These are phyloP conservation scores for Phytopythium montanum DNA, from an alignment of 352 stramenopile genomes.

Conservation along the genomic window DNA sequence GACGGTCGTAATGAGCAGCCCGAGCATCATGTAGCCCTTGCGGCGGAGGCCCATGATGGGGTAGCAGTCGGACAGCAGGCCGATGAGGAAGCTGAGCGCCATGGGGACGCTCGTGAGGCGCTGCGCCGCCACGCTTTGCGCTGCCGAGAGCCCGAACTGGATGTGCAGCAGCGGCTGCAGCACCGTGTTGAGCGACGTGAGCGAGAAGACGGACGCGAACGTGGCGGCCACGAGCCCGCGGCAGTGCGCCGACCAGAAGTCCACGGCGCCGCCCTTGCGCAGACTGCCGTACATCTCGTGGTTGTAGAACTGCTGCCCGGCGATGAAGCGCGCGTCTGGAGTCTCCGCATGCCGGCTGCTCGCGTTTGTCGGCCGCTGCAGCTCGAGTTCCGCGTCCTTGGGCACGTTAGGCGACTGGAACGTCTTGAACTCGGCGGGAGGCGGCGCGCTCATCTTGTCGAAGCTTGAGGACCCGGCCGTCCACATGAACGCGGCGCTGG, in stretches of 20 bases:
- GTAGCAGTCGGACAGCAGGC: constrained; percentile 70
- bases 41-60: constrained; percentile 74
- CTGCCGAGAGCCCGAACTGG: constrained; percentile 19
- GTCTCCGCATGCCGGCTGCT: not conserved
- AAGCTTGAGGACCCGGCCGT: not conserved
- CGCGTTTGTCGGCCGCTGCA: not conserved
- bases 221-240: constrained; percentile 33
- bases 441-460: constrained; percentile 3
- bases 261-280: constrained; percentile 32
- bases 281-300: constrained; percentile 50
- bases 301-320: constrained; percentile 43
- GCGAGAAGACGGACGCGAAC: constrained; percentile 43
- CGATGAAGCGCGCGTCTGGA: constrained; percentile 7
- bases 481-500: constrained; percentile 2
- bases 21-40: constrained; percentile 78
- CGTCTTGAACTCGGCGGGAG: constrained; percentile 8
- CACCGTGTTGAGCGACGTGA: constrained; percentile 20
- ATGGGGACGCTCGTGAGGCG: constrained; percentile 53
- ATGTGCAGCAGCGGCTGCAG: constrained; percentile 24
- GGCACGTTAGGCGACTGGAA: not conserved
- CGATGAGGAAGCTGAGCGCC: constrained; percentile 76
- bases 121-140: constrained; percentile 18
- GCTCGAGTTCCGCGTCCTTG: not conserved
- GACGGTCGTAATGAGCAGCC: constrained; percentile 23
- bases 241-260: constrained; percentile 32